Base-by-base conservation (phyloP, 768 basidiomycete genomes). In the Podaxis sp. region DNA sequence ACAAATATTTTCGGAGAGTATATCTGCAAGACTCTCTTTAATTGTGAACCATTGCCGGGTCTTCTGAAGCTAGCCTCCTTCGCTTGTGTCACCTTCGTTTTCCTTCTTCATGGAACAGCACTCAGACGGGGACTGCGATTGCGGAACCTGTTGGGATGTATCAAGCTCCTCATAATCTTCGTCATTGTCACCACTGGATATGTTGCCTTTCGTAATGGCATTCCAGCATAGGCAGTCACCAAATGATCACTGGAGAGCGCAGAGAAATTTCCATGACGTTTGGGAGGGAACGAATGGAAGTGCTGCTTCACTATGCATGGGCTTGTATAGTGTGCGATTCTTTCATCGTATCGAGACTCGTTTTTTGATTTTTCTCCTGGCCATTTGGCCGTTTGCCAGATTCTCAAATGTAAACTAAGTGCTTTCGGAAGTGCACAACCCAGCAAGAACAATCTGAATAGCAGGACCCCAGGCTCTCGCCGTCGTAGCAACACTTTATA, bases 351-450 rank as follows among this genome's bases (percentile, higher is more conserved):
- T 24, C 12, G 2, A 1, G 6, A 13, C 12, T 38, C 9, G 30
- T 26, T 49, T 19, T 19, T 22, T 48, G 22, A 42, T 12, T 22
- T 22, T 19, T 13, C 39, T 38, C 17, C 46, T 81, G 84, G 83
- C 79, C 74, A 38, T 71, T 8, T 73, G 69, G 69, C 72, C 71
- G 2, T 84, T 79, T 68, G 75, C 77, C 19, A 86, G 86, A 0
- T 87, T 84, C 69, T 80, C 79, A 11, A 85, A 85, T 60, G 82
- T 82, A n/a, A 86, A 87, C 67, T 87, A 85, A 64, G 82, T 81
- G 0, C 73, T 87, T 19, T 81, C 82, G 17, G 85, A 87, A 61
- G 75, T 85, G 13, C 75, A 75, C 38, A 76, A 86, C 58, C 87
- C 87, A 1, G 74, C 84, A 1, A 75, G 79, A 22, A 87, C 84